Conservation (phyloP, 2,329 filamentous ascomycete species). For the Westerdykella aurantiaca region DNA sequence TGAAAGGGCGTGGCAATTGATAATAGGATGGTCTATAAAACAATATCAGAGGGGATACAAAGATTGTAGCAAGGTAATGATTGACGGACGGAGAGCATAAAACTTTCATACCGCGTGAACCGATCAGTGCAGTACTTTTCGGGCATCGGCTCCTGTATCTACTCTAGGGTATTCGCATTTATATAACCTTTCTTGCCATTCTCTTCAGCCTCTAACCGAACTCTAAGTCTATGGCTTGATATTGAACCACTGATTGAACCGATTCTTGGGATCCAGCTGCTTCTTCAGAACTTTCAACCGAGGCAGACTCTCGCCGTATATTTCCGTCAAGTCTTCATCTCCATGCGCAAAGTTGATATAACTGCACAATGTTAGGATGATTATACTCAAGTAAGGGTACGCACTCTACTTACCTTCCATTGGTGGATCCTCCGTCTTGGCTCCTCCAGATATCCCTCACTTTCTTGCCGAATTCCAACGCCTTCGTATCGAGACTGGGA, state of each 20-base stretch:
- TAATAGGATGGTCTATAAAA: no score
- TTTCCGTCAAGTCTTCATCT: slow-evolving; percentile 14
- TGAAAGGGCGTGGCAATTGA: no score
- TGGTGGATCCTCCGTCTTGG: not conserved
- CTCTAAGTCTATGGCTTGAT: slow-evolving; percentile 4
- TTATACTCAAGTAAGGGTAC: slow-evolving; percentile 5
- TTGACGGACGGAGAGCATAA: no score
- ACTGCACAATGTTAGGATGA: slow-evolving; percentile 4
- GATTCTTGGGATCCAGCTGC: slow-evolving; percentile 18
- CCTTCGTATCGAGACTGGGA: slow-evolving; percentile 30
- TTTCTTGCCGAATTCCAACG: slow-evolving; percentile 29
- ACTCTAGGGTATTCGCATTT: no score
- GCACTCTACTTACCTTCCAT: not conserved
- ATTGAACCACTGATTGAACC: slow-evolving; percentile 25
- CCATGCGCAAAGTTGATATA: slow-evolving; percentile 27
- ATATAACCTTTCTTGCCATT: no score
- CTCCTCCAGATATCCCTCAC: slow-evolving; percentile 26
- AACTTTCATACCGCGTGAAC: no score
- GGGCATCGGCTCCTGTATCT: no score
- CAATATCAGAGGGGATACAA: no score
- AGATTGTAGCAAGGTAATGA: no score
- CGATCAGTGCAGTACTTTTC: no score
- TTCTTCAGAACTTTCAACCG: slow-evolving; percentile 19
- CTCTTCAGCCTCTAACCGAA: no score
- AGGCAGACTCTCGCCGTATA: slow-evolving; percentile 20